Base-by-base conservation (phyloP, 306 rosid species). In the Quercus glauca region DNA sequence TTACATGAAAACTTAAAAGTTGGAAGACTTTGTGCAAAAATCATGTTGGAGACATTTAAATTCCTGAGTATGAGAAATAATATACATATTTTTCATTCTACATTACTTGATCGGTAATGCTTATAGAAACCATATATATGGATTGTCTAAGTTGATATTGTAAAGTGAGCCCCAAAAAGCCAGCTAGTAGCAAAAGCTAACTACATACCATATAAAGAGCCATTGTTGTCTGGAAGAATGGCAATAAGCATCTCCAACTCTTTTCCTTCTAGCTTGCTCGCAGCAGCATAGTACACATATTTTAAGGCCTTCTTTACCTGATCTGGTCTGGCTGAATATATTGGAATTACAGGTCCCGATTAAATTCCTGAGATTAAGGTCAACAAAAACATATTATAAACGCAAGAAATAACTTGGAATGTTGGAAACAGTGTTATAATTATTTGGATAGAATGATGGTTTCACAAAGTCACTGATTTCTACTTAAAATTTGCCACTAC, bases 301-400 rank as follows among this genome's bases (percentile, higher is more conserved):
- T n/a, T n/a, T n/a, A n/a, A n/a, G n/a, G n/a, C n/a, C n/a, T n/a
- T n/a, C n/a, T n/a, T n/a, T n/a, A n/a, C n/a, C n/a, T n/a, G n/a
- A n/a, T n/a, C n/a, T n/a, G n/a, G n/a, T n/a, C n/a, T n/a, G n/a
- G n/a, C n/a, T n/a, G n/a, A n/a, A n/a, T n/a, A n/a, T n/a, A n/a
- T 61, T 35, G 90, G 90, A 72, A 87, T 76, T 55, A 84, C 84
- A 17, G 90, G 20, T 84, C 85, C 64, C 37, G 76, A 55, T 83
- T 84, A 73, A 83, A 83, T 59, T 81, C 87, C 90, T 87, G 73
- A 71, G 76, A 28, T 52, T 33, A 15, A 61, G 73, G 9, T 29
- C 53, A 73, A 2, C 10, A 13, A 75, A 2, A 52, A 43, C 37
- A 21, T 25, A 29, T n/a, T 45, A 67, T 49, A 18, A 20, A 26